phyloP scores from a whole-genome alignment of 2,329 filamentous ascomycete species.

The Ilyonectria sp. region DNA sequence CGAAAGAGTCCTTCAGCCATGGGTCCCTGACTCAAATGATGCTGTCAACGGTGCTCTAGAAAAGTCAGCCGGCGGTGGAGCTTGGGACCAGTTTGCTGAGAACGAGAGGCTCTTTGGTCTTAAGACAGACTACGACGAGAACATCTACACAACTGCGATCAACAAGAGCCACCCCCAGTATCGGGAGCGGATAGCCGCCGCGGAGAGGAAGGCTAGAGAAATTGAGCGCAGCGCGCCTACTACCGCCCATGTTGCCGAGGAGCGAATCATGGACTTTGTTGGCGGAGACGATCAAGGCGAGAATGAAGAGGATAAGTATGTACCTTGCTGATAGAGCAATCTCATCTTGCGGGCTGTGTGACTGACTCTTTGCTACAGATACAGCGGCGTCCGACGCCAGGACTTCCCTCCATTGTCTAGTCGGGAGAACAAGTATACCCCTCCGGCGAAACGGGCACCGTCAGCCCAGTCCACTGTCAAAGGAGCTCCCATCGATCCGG shows the following conservation, averaged over 20 bases:
- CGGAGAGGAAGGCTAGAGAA: constrained; percentile 88
- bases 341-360: not conserved
- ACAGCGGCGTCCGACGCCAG: constrained; percentile 89
- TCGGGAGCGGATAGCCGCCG: constrained; percentile 81
- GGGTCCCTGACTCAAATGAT: constrained; percentile 78
- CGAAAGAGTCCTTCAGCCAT: constrained; percentile 85
- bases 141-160: constrained; percentile 93
- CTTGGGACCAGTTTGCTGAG: constrained; percentile 94
- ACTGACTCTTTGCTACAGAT: constrained; percentile 65
- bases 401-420: constrained; percentile 78
- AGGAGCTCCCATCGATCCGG: constrained; percentile 86
- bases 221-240: constrained; percentile 83
- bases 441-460: constrained; percentile 88
- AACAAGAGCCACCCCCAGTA: constrained; percentile 88
- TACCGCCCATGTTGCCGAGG: constrained; percentile 90
- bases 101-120: constrained; percentile 92
- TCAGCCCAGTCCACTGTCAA: constrained; percentile 80
- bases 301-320: constrained; percentile 94
- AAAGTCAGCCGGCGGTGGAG: constrained; percentile 61
- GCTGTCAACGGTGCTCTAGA: constrained; percentile 81
- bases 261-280: constrained; percentile 82
- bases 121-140: constrained; percentile 93
- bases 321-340: not conserved
- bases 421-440: constrained; percentile 84
- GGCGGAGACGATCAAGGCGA: constrained; percentile 75